Evolutionary conservation across 2,329 filamentous ascomycete species (phyloP).

Genomic region (Fusarium solani-melongenae): DNA sequence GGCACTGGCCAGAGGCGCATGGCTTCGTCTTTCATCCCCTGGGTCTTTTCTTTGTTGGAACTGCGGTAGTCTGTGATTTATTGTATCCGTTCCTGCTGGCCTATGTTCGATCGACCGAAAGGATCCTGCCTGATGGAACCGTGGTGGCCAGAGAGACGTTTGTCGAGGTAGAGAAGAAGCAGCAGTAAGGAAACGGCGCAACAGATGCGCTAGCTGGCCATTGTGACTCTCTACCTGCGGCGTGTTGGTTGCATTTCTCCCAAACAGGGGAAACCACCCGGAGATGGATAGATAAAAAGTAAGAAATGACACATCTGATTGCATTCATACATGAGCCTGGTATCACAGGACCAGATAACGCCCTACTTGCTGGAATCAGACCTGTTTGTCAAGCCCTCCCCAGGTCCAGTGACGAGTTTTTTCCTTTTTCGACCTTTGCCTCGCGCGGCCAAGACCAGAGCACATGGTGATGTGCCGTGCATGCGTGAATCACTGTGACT

Average conservation of each 20-base stretch:
- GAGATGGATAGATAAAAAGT: slow-evolving; percentile 4
- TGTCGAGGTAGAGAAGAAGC: slow-evolving; percentile 32
- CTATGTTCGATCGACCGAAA: slow-evolving; percentile 53
- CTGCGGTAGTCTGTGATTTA: slow-evolving; percentile 55
- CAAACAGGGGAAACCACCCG: neutral
- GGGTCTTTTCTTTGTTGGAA: slow-evolving; percentile 54
- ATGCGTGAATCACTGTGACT: slow-evolving; percentile 10
- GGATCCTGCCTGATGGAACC: slow-evolving; percentile 51
- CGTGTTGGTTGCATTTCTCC: neutral
- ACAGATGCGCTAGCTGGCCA: neutral
- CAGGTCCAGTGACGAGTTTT: neutral
- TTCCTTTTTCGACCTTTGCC: neutral
- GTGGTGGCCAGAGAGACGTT: slow-evolving; percentile 40
- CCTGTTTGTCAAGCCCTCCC: neutral
- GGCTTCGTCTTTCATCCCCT: slow-evolving; percentile 58
- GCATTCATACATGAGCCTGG: neutral
- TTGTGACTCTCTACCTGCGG: neutral
- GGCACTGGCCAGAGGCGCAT: slow-evolving; percentile 63
- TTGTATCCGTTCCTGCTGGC: slow-evolving; percentile 58
- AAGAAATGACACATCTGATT: slow-evolving; percentile 9
- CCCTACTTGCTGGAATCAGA: neutral
- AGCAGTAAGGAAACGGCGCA: slow-evolving; percentile 13
- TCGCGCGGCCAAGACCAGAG: neutral
- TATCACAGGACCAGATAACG: neutral
- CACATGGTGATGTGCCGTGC: neutral